These are phyloP conservation scores for Oldenlandia corymbosa DNA, from an alignment of 257 asterid species.

Conservation along the genomic window DNA sequence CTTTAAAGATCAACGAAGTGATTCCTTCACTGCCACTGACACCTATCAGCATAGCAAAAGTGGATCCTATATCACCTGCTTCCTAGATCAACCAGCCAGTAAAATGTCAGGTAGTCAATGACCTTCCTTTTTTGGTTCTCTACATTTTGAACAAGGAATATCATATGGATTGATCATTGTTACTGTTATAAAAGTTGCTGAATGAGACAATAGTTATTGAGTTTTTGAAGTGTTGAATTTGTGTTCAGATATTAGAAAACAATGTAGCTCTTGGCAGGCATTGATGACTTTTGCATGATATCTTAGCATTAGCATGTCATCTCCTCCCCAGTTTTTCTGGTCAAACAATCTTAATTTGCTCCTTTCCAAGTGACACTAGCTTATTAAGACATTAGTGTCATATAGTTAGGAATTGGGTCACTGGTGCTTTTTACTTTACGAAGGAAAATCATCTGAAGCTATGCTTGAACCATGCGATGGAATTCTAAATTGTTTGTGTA, in stretches of 20 bases:
- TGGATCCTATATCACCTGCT: slow-evolving; percentile 32
- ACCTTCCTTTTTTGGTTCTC: background rate
- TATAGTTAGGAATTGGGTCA: background rate
- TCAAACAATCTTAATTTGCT: too few relatives aligned
- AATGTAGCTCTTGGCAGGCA: too few relatives aligned
- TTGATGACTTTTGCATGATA: background rate
- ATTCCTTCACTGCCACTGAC: slow-evolving; percentile 46
- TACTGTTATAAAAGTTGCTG: slow-evolving; percentile 5
- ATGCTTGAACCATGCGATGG: background rate
- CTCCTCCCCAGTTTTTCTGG: background rate
- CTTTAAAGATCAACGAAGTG: slow-evolving; percentile 33
- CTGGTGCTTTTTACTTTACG: background rate
- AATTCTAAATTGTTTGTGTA: background rate
- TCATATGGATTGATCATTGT: background rate
- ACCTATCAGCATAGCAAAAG: slow-evolving; percentile 30
- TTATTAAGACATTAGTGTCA: background rate
- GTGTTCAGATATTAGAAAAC: background rate
- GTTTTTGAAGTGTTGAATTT: background rate
- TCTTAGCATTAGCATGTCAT: background rate
- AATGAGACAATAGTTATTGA: background rate
- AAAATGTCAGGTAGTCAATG: slow-evolving; percentile 27
- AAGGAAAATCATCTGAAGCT: background rate
- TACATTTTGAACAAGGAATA: background rate
- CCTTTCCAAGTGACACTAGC: background rate
- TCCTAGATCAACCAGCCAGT: slow-evolving; percentile 25